Evolutionary conservation across 805 yeast species (phyloP), one percentile per base, ranked within the genome.

Genomic region (Pichia kluyveri): DNA sequence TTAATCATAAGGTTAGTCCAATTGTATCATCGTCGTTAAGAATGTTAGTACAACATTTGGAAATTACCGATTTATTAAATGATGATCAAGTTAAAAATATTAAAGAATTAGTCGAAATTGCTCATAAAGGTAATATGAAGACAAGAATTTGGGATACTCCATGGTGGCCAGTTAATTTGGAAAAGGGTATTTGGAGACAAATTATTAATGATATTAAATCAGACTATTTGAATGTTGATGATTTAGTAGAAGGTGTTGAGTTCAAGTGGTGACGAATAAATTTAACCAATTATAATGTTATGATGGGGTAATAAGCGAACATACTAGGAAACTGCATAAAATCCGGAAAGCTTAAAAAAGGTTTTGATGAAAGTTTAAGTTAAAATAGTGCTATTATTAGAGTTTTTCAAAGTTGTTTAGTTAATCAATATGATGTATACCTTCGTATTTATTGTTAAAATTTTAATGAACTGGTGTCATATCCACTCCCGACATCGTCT

Each of bases 81-180:
- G 51, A 50, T 0, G 55, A 55, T 0, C 77, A 77, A 49, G 47
- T 57, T 40, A 48, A 40, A 1, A 54, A 31, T 11, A 52, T 76
- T 26, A 52, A 53, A 23, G 36, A 49, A 5, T 54, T 53, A 28
- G 60, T 77, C 19, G 62, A 64, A 10, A 44, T 49, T 15, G 82
- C 86, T 2, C 86, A 82, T 54, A 56, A 61, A 3, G 50, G 65
- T 43, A 77, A 78, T 12, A 56, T 83, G 39, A 69, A 72, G 53
- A 76, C 86, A 0, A 67, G 91, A 48, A 67, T 83, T 31, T 84
- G 90, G 90, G 89, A 82, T 18, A 80, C 79, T 9, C 81, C 86
- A 1, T 69, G 69, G 45, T 83, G 88, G 88, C 89, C 90, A 5
- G 59, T 61, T 2, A 51, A 56, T 14, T 60, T 67, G 30, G 69